phyloP scores from a whole-genome alignment of 2,329 filamentous ascomycete species.

The Pseudocercospora crystallina region DNA sequence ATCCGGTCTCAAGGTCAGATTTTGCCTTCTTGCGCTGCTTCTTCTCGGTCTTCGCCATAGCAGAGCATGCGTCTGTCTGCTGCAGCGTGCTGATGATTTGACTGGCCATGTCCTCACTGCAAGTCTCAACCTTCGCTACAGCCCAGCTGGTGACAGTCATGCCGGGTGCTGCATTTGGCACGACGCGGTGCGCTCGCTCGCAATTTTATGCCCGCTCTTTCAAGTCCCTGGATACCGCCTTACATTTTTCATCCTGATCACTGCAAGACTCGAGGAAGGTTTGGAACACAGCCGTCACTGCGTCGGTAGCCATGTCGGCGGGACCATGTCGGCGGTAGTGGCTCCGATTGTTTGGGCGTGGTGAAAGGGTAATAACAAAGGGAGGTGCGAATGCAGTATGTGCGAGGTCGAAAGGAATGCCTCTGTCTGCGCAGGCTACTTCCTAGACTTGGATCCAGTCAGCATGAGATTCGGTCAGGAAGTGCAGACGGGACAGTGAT shows the following conservation, averaged over 20 bases:
- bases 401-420: conserved; percentile 20
- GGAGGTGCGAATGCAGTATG: conserved; percentile 28
- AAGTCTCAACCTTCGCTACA: not conserved
- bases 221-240: not conserved
- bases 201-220: not conserved
- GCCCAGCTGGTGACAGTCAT: conserved; percentile 12
- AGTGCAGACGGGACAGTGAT: not conserved
- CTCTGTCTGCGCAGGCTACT: conserved; percentile 1
- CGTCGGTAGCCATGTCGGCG: conserved; percentile 21
- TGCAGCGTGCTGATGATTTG: conserved; percentile 17
- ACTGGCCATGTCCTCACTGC: conserved; percentile 12
- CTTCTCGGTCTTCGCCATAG: conserved; percentile 16
- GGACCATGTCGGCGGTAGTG: conserved; percentile 23
- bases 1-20: conserved; percentile 11
- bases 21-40: conserved; percentile 23
- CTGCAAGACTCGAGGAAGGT: conserved; percentile 18
- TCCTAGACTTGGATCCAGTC: not conserved
- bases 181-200: conserved; percentile 3
- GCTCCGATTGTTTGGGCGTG: conserved; percentile 27
- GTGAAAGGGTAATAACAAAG: conserved; percentile 29
- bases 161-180: conserved; percentile 19
- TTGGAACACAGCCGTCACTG: conserved; percentile 19
- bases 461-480: not conserved
- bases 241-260: not conserved
- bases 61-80: conserved; percentile 8